phyloP scores from a whole-genome alignment of 1,284 basidiomycete genomes.

The Wolfiporia cocos region DNA sequence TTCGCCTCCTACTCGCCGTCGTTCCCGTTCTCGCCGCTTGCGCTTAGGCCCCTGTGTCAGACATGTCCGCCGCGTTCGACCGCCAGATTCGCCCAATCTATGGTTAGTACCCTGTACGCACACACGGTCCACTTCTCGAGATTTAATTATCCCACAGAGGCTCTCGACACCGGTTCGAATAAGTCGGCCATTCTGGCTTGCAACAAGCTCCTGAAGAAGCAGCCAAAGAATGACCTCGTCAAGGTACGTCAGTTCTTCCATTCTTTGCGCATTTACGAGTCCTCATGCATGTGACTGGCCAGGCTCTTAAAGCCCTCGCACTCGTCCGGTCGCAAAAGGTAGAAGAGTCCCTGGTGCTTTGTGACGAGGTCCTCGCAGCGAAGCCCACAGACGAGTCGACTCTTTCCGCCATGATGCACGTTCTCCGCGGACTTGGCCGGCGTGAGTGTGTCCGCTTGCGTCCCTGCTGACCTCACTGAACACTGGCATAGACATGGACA shows the following conservation, averaged over 20 bases:
- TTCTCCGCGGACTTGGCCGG: conserved; percentile 68
- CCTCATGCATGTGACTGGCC: conserved; percentile 4
- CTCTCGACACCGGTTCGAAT: conserved; percentile 78
- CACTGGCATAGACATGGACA: conserved; percentile 57
- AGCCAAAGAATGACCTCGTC: conserved; percentile 64
- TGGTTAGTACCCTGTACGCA: conserved; percentile 36
- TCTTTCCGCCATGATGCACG: conserved; percentile 76
- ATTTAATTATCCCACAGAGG: conserved; percentile 45
- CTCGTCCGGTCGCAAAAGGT: conserved; percentile 77
- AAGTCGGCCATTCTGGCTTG: conserved; percentile 79
- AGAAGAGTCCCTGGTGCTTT: conserved; percentile 73
- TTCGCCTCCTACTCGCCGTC: conserved; percentile 1
- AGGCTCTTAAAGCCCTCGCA: conserved; percentile 83
- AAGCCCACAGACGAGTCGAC: conserved; percentile 67
- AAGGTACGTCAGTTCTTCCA: conserved; percentile 49
- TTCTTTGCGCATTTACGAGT: background rate
- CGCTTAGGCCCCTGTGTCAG: conserved; percentile 10
- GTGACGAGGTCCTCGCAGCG: conserved; percentile 67
- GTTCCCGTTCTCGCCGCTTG: background rate
- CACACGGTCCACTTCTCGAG: background rate
- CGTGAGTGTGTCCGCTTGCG: conserved; percentile 38
- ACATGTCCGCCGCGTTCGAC: conserved; percentile 51
- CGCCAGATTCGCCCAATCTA: conserved; percentile 79
- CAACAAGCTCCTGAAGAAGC: conserved; percentile 80
- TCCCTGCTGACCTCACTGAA: background rate